These are phyloP conservation scores for Raffaelea ambrosiae DNA, from an alignment of 2,329 filamentous ascomycete species.

Conservation along the genomic window DNA sequence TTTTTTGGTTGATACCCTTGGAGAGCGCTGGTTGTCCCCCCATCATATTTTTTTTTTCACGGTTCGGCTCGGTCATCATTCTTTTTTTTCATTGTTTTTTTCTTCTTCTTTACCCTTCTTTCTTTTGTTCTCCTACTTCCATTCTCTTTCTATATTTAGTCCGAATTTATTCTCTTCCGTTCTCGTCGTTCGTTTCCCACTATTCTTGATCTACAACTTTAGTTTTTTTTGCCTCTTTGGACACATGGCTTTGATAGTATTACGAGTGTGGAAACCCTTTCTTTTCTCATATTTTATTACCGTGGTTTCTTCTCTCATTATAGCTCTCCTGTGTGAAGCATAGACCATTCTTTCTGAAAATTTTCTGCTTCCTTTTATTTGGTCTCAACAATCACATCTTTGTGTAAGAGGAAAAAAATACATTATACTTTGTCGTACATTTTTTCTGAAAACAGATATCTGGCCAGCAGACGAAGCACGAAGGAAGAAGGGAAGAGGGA, in stretches of 20 bases:
- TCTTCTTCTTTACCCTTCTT: neutral
- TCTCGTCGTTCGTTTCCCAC: neutral
- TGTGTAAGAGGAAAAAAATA: neutral
- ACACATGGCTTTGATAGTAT: no score
- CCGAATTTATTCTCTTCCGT: neutral
- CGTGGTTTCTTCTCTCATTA: neutral
- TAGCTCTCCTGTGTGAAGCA: neutral
- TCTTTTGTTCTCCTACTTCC: neutral
- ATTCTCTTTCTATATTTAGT: neutral
- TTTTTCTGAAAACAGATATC: neutral
- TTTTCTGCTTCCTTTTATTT: neutral
- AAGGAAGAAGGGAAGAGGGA: no score
- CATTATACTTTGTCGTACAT: neutral
- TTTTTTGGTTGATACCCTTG: slow-evolving; percentile 8
- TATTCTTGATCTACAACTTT: neutral
- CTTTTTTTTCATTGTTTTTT: neutral
- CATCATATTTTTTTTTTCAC: neutral
- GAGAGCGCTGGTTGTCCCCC: neutral
- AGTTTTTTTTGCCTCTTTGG: neutral
- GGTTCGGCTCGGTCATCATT: neutral
- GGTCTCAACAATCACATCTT: neutral
- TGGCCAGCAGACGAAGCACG: no score
- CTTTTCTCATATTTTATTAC: neutral
- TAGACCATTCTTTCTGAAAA: neutral
- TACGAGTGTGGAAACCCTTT: neutral